Evolutionary conservation across 257 asterid species (phyloP), one percentile per base, ranked within the genome.

Genomic region (Nicotiana obtusifolia): DNA sequence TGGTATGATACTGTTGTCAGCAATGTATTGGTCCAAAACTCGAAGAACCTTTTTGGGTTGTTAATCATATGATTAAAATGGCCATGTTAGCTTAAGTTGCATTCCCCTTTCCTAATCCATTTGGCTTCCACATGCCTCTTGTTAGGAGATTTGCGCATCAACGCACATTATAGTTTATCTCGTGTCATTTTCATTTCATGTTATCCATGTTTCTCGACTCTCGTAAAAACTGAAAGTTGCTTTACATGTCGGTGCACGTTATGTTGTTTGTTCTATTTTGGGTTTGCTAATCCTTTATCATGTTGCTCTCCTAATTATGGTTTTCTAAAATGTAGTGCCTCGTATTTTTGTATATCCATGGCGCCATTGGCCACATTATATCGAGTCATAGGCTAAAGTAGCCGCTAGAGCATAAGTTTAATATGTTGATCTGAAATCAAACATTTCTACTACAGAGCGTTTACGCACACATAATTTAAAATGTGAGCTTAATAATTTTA

Each of bases 131-230:
- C 94, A 83, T 90, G 95, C 76, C 68, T 49, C 28, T 77, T 77
- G 91, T 88, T 83, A 71, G 67, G 82, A 89, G 94, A 89, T 92
- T 88, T 84, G 84, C 80, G 82, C 67, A 84, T 76, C 82, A 61
- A 83, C 5, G 10, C 85, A 28, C 69, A 80, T 66, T 24, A 85
- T 71, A 82, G 81, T 62, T 64, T 73, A 77, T 64, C 60, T 2
- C 52, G 81, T 14, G 44, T 75, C 44, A 81, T 84, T 75, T 78
- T 86, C 81, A 64, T 80, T 76, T 79, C 87, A 52, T 26, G 31
- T 64, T 59, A 65, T 80, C 81, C 81, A 81, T 66, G 66, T 81
- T 76, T 76, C 65, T 24, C 22, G 65, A 79, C 69, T 75, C 64
- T 24, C 22, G 80, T 35, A 54, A 31, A 76, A 17, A 47, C 60